These are phyloP conservation scores for Aspergillus campestris DNA, from an alignment of 495 filamentous ascomycete species.

Conservation along the genomic window DNA sequence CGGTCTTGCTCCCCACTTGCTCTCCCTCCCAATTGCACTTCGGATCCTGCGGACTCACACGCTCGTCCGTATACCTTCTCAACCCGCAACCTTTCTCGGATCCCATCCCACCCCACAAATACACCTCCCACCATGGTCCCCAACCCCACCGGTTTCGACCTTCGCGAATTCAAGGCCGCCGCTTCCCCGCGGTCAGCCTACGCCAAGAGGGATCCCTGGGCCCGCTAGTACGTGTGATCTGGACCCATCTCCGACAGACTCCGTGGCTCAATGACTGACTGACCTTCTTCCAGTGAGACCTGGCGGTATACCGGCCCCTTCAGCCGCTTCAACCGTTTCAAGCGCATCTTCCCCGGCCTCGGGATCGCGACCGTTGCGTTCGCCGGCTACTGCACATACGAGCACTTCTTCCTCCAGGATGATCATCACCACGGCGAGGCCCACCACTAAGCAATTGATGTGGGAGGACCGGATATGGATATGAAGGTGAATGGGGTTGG, in stretches of 20 bases:
- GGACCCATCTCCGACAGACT: no score
- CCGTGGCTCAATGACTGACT: neutral
- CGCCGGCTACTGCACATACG: slow-evolving; percentile 77
- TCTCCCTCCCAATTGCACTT: slow-evolving; percentile 5
- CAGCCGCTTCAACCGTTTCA: slow-evolving; percentile 81
- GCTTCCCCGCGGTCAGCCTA: slow-evolving; percentile 48
- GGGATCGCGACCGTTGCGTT: slow-evolving; percentile 90
- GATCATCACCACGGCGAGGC: slow-evolving; percentile 55
- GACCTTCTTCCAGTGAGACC: slow-evolving; percentile 56
- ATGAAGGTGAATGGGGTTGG: slow-evolving; percentile 5
- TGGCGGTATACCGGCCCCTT: slow-evolving; percentile 93
- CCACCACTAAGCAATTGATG: slow-evolving; percentile 27
- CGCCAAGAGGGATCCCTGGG: slow-evolving; percentile 78
- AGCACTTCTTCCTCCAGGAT: slow-evolving; percentile 76
- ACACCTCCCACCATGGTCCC: slow-evolving; percentile 36
- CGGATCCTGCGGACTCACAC: slow-evolving; percentile 8
- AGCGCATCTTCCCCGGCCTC: slow-evolving; percentile 74
- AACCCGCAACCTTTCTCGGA: slow-evolving; percentile 1
- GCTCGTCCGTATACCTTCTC: neutral
- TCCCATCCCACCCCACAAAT: slow-evolving; percentile 2
- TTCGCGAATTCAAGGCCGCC: slow-evolving; percentile 60
- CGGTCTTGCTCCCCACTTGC: neutral
- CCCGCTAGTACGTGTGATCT: slow-evolving; percentile 47
- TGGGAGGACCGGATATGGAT: neutral
- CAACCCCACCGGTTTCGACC: slow-evolving; percentile 81